phyloP scores from a whole-genome alignment of 192 early-diverging fungal genomes.

The Gaertneriomyces sp. region DNA sequence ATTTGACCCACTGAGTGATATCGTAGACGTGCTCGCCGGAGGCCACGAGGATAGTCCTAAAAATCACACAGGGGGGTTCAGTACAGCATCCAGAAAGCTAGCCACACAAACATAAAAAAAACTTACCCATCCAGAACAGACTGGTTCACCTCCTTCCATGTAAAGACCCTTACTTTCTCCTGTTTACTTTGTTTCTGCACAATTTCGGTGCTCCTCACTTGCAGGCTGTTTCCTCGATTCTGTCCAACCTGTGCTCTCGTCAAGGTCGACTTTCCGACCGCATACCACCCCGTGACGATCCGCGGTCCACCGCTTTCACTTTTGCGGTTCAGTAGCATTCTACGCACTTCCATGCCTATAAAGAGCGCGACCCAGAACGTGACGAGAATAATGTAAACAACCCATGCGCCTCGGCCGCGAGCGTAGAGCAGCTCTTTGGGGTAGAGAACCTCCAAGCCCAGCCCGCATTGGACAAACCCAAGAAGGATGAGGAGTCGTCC shows the following conservation, averaged over 20 bases:
- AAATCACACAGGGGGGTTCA: constrained; percentile 7
- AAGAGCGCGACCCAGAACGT: constrained; percentile 27
- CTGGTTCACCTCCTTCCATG: not conserved
- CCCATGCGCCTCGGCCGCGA: constrained; percentile 18
- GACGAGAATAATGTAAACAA: constrained; percentile 22
- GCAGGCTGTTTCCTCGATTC: too few species aligned
- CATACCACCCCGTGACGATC: not conserved
- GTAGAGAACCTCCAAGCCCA: constrained; percentile 37
- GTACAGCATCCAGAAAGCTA: constrained; percentile 7
- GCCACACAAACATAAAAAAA: too few species aligned
- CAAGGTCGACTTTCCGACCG: not conserved
- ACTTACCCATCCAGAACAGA: not conserved
- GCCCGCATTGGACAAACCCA: constrained; percentile 13
- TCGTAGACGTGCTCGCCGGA: constrained; percentile 44
- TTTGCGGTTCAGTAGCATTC: too few species aligned
- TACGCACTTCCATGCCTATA: constrained; percentile 18
- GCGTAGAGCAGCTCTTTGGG: constrained; percentile 17
- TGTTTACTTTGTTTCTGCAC: not conserved
- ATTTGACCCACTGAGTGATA: constrained; percentile 32
- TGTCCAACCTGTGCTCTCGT: too few species aligned
- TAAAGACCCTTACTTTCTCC: not conserved
- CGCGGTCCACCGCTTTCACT: constrained; percentile 1
- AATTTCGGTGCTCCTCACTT: not conserved
- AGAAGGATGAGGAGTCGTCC: constrained; percentile 10
- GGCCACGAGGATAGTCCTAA: constrained; percentile 29